Evolutionary conservation across 768 basidiomycete genomes (phyloP), one percentile per base, ranked within the genome.

Genomic region (Fomitopsis serialis): DNA sequence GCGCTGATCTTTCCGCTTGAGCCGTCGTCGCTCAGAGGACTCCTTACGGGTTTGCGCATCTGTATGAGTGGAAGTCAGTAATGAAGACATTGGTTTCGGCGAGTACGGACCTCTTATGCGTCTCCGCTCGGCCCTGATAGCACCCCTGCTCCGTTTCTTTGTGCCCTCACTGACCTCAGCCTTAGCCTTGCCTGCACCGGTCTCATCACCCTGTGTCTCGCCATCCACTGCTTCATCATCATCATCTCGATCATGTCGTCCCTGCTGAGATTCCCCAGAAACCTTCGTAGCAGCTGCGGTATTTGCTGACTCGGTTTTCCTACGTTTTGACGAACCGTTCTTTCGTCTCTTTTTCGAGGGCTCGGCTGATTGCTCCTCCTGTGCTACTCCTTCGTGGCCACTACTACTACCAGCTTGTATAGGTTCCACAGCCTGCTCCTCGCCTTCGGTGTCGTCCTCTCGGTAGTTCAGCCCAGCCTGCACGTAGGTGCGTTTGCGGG

Each of bases 401-500:
- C 15, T 42, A 17, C 42, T 8, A 15, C n/a, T n/a, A 15, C 15
- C 42, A 23, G 42, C 42, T 19, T 21, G 36, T n/a, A n/a, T n/a
- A n/a, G n/a, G n/a, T n/a, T n/a, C n/a, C n/a, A n/a, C n/a, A n/a
- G n/a, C n/a, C n/a, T n/a, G n/a, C n/a, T n/a, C n/a, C n/a, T n/a
- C n/a, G n/a, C n/a, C n/a, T n/a, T 40, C 36, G 9, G 2, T 7
- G 8, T 17, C 25, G n/a, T 43, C 40, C 7, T 43, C 40, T 43
- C 27, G 9, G 25, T 51, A 34, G 21, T 65, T 60, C 58, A 86
- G 80, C 0, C 79, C 82, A 13, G 87, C 84, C 55, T 90, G 74
- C 13, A 89, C 57, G 61, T 88, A 81, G 4, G 81, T 84, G 47
- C 89, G 72, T 65, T 91, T 92, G 50, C 78, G 76, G n/a, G 83